phyloP scores from a whole-genome alignment of 2,329 filamentous ascomycete genomes.

The Knoxdaviesia proteae region DNA sequence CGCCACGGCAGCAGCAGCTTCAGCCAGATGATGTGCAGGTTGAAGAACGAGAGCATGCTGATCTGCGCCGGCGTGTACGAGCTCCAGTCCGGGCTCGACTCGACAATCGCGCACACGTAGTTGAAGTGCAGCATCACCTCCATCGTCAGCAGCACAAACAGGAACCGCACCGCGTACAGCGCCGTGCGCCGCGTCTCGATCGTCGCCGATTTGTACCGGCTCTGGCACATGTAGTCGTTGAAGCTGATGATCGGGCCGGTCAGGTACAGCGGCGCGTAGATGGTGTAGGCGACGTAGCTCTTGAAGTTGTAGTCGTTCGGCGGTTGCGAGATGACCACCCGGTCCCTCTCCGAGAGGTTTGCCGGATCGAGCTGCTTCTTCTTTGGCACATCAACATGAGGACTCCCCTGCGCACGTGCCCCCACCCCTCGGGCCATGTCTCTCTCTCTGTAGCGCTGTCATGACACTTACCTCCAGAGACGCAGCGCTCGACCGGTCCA shows the following conservation, averaged over 20 bases:
- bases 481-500: constrained; percentile 35
- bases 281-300: constrained; percentile 73
- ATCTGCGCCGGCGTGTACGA: constrained; percentile 75
- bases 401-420: too few relatives aligned
- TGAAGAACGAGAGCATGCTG: constrained; percentile 81
- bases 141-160: constrained; percentile 65
- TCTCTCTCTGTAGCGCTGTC: not conserved
- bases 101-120: constrained; percentile 83
- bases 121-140: constrained; percentile 80
- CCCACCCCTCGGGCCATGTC: not conserved
- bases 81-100: constrained; percentile 58
- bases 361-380: constrained; percentile 91
- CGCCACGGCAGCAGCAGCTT: constrained; percentile 94
- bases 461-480: constrained; percentile 53
- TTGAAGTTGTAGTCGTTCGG: constrained; percentile 53
- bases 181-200: constrained; percentile 50
- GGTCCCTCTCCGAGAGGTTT: constrained; percentile 72
- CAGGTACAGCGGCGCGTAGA: constrained; percentile 87
- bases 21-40: constrained; percentile 92
- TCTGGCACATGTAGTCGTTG: constrained; percentile 90
- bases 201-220: constrained; percentile 49
- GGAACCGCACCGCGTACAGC: constrained; percentile 67
- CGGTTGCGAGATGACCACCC: constrained; percentile 55
- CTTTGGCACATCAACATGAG: constrained; percentile 49
- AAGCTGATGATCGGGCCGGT: constrained; percentile 89